Evolutionary conservation across 495 filamentous ascomycete species (phyloP).

Genomic region (Neurospora terricola): DNA sequence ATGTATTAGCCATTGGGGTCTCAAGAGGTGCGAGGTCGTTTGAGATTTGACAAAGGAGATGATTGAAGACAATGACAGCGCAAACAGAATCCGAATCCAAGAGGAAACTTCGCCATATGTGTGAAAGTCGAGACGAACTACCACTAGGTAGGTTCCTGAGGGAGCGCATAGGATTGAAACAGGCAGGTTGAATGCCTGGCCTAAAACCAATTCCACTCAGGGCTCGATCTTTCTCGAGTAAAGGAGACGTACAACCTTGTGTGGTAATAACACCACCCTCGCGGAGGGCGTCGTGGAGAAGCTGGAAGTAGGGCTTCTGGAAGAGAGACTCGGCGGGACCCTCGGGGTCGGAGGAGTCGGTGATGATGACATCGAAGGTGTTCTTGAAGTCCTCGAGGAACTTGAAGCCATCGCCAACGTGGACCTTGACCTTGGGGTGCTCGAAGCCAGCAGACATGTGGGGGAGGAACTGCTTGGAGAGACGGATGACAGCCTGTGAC

Average conservation of each 20-base stretch:
- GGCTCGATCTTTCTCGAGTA: slow-evolving; percentile 29
- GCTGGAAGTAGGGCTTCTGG: slow-evolving; percentile 97
- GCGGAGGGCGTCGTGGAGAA: slow-evolving; percentile 75
- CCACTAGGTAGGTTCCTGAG: slow-evolving; percentile 25
- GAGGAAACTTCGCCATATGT: slow-evolving; percentile 1
- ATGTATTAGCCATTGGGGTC: slow-evolving; percentile 18
- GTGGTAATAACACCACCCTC: slow-evolving; percentile 98
- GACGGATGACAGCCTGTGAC: slow-evolving; percentile 80
- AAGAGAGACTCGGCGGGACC: slow-evolving; percentile 92
- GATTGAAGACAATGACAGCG: neutral
- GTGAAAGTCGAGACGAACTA: slow-evolving; percentile 20
- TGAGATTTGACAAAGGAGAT: slow-evolving; percentile 2
- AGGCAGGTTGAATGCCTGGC: slow-evolving; percentile 20
- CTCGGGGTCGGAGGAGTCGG: slow-evolving; percentile 94
- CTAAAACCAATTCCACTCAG: slow-evolving; percentile 16
- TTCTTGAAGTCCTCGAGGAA: slow-evolving; percentile 89
- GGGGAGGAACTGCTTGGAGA: slow-evolving; percentile 96
- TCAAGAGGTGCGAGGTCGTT: neutral
- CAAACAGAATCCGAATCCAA: slow-evolving; percentile 2
- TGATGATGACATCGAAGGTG: slow-evolving; percentile 98
- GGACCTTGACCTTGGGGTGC: slow-evolving; percentile 81
- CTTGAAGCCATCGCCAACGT: slow-evolving; percentile 96
- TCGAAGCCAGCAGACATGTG: slow-evolving; percentile 88
- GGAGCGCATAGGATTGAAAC: slow-evolving; percentile 4
- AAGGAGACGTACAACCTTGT: slow-evolving; percentile 97